Conservation (phyloP, 2,329 filamentous ascomycete species). For the Botrytis fabae region DNA sequence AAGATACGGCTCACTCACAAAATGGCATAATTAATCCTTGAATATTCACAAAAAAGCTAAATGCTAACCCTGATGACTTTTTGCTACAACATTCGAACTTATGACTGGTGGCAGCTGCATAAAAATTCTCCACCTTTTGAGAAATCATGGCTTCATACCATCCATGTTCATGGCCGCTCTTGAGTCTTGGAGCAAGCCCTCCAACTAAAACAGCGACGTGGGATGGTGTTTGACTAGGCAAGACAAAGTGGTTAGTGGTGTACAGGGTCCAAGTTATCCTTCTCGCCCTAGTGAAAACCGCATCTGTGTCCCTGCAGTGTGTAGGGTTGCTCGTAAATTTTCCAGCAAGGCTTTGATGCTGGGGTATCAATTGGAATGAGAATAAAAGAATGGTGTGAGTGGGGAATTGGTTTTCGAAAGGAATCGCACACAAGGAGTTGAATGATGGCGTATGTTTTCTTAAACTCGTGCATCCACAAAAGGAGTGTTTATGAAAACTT, state of each 20-base stretch:
- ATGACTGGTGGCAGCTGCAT: conserved; percentile 21
- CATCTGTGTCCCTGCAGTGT: conserved; percentile 22
- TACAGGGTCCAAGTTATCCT: conserved; percentile 16
- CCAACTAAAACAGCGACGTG: conserved; percentile 31
- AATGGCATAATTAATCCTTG: neutral
- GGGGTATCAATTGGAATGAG: conserved; percentile 12
- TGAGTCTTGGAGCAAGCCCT: neutral
- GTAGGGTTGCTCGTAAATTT: conserved; percentile 2
- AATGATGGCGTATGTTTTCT: conserved; percentile 4
- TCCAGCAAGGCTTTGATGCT: neutral
- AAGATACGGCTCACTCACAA: neutral
- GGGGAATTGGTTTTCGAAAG: neutral
- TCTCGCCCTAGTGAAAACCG: conserved; percentile 11
- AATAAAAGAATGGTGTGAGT: neutral
- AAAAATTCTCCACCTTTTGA: neutral
- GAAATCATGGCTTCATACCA: conserved; percentile 3
- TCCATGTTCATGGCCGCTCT: conserved; percentile 18
- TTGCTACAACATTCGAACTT: neutral
- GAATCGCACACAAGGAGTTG: conserved; percentile 6
- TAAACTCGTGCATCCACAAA: neutral
- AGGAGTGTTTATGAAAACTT: conserved; percentile 9
- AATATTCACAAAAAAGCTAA: neutral
- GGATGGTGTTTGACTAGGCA: conserved; percentile 23
- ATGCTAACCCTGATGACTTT: neutral
- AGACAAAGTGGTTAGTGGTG: conserved; percentile 9